phyloP scores from a whole-genome alignment of 1,139 yeast species.

The Candida sp. region DNA sequence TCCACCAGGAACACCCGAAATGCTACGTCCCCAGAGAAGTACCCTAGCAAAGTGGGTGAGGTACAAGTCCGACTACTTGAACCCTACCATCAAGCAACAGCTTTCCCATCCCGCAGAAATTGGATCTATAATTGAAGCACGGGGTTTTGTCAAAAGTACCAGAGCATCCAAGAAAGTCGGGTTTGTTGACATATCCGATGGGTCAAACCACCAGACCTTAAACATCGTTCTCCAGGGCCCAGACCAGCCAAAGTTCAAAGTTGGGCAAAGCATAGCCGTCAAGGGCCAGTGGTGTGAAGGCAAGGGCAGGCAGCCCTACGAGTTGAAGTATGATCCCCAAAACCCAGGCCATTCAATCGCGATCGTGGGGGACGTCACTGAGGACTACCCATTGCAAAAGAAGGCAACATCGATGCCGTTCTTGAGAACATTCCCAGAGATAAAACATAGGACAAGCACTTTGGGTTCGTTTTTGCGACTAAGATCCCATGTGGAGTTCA shows the following conservation, averaged over 20 bases:
- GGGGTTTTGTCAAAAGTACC: conserved; percentile 80
- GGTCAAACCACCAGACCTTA: conserved; percentile 58
- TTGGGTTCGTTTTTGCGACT: conserved; percentile 71
- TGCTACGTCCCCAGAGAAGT: background rate
- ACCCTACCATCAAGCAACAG: conserved; percentile 39
- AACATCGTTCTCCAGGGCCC: conserved; percentile 58
- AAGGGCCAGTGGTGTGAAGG: conserved; percentile 39
- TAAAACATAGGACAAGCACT: conserved; percentile 75
- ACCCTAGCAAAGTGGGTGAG: background rate
- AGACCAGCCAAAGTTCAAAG: conserved; percentile 40
- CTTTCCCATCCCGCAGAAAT: conserved; percentile 32
- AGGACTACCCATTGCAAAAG: conserved; percentile 82
- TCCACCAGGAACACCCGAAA: background rate
- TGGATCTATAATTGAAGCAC: conserved; percentile 22
- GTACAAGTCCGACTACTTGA: background rate
- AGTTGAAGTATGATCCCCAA: conserved; percentile 30
- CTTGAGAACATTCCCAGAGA: conserved; percentile 70
- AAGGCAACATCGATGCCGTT: conserved; percentile 70
- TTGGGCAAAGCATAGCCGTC: conserved; percentile 45
- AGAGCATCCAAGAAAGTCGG: conserved; percentile 76
- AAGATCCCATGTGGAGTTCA: conserved; percentile 67
- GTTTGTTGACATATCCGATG: conserved; percentile 82
- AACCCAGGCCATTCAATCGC: conserved; percentile 23
- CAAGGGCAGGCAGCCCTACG: conserved; percentile 36
- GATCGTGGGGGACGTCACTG: conserved; percentile 58